Conservation (phyloP, 2,329 filamentous ascomycete species). For the Byssoonygena ceratinophila region DNA sequence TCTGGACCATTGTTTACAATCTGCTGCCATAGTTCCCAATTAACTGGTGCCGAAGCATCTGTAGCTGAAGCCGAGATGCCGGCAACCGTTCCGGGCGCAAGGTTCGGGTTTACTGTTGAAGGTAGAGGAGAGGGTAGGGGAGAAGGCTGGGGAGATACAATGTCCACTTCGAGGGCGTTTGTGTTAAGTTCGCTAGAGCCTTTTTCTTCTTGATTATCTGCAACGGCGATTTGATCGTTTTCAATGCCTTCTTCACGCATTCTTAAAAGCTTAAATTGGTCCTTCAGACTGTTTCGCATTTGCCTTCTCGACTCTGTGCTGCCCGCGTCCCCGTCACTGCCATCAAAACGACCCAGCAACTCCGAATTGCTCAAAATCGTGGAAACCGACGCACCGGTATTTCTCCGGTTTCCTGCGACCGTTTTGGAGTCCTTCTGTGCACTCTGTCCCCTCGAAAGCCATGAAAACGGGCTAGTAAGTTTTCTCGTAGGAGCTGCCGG, state of each 20-base stretch:
- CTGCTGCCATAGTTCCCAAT: slow-evolving; percentile 97
- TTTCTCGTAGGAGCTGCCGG: slow-evolving; percentile 48
- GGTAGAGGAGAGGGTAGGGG: slow-evolving; percentile 39
- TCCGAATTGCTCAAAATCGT: slow-evolving; percentile 73
- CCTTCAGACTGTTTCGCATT: slow-evolving; percentile 56
- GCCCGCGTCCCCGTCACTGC: slow-evolving; percentile 45
- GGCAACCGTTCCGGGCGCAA: slow-evolving; percentile 76
- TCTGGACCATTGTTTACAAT: slow-evolving; percentile 90
- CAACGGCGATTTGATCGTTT: slow-evolving; percentile 46
- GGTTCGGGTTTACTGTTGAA: slow-evolving; percentile 53
- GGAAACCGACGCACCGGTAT: slow-evolving; percentile 69
- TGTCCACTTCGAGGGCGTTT: slow-evolving; percentile 35
- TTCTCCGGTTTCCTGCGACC: slow-evolving; percentile 50
- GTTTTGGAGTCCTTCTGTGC: slow-evolving; percentile 47
- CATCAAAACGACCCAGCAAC: slow-evolving; percentile 64
- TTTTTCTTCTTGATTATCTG: slow-evolving; percentile 33
- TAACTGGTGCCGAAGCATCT: slow-evolving; percentile 61
- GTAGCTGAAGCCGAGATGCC: slow-evolving; percentile 61
- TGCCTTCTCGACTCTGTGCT: slow-evolving; percentile 39
- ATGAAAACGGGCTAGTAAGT: slow-evolving; percentile 77
- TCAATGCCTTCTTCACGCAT: slow-evolving; percentile 62
- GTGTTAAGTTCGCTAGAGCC: slow-evolving; percentile 36
- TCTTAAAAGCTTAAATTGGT: slow-evolving; percentile 67
- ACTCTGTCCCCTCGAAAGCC: slow-evolving; percentile 60
- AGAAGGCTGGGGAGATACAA: slow-evolving; percentile 17